phyloP scores from a whole-genome alignment of 2,329 filamentous ascomycete genomes.

The Iodosphaeria phyllophila region DNA sequence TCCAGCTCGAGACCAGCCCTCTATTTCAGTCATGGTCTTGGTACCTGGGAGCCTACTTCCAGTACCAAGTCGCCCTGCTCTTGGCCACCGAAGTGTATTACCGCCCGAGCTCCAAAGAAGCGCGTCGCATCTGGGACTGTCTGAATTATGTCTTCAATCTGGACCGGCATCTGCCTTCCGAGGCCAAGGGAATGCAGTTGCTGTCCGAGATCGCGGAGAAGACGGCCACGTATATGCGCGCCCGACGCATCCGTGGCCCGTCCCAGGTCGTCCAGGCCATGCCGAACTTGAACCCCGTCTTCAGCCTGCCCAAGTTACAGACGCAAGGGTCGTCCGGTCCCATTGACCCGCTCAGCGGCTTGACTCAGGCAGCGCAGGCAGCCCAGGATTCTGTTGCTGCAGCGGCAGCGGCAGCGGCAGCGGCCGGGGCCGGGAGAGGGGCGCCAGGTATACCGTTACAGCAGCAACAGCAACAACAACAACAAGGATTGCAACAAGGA shows the following conservation, averaged over 20 bases:
- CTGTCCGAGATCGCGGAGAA: slow-evolving; percentile 43
- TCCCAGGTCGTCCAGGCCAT: slow-evolving; percentile 21
- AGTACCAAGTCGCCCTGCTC: slow-evolving; percentile 53
- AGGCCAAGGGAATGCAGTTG: slow-evolving; percentile 40
- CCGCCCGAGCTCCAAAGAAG: slow-evolving; percentile 34
- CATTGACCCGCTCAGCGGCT: slow-evolving; percentile 3
- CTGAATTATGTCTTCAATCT: slow-evolving; percentile 55
- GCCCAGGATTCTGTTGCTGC: too few relatives aligned
- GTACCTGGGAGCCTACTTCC: slow-evolving; percentile 54
- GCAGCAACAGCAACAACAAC: slow-evolving; percentile 1
- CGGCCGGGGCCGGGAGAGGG: too few relatives aligned
- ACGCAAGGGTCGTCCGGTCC: slow-evolving; percentile 4
- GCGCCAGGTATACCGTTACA: too few relatives aligned
- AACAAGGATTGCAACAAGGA: slow-evolving; percentile 1
- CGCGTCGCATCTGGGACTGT: slow-evolving; percentile 49
- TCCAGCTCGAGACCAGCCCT: slow-evolving; percentile 23
- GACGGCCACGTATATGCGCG: slow-evolving; percentile 36
- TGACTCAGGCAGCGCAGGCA: slow-evolving; percentile 1
- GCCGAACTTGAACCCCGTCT: slow-evolving; percentile 16
- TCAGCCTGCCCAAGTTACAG: slow-evolving; percentile 7
- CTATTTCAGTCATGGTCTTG: slow-evolving; percentile 42
- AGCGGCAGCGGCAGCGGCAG: too few relatives aligned
- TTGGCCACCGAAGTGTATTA: slow-evolving; percentile 49
- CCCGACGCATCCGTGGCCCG: slow-evolving; percentile 38
- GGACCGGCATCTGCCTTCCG: slow-evolving; percentile 27